Evolutionary conservation across 2,329 filamentous ascomycete species (phyloP).

Genomic region (Sphaerulina populicola): DNA sequence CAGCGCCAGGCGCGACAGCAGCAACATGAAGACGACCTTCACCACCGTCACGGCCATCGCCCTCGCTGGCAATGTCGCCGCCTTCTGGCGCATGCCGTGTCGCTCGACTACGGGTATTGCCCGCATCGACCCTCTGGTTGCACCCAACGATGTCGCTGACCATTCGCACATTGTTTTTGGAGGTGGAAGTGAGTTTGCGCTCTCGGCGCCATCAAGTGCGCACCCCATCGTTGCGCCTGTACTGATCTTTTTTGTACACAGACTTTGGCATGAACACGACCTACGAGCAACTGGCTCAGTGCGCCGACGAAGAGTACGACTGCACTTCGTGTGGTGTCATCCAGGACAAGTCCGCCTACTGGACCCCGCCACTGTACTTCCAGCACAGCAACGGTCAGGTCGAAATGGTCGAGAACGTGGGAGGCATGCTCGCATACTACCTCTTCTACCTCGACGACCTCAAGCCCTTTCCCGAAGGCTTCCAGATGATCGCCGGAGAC

Average conservation of each 20-base stretch:
- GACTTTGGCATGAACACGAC: constrained; percentile 56
- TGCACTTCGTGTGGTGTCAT: constrained; percentile 76
- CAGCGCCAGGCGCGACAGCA: constrained; percentile 14
- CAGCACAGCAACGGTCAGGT: constrained; percentile 58
- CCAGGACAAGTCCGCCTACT: constrained; percentile 82
- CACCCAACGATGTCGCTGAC: constrained; percentile 49
- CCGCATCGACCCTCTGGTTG: constrained; percentile 69
- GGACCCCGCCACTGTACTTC: constrained; percentile 71
- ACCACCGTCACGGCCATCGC: constrained; percentile 23
- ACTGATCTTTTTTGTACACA: constrained; percentile 33
- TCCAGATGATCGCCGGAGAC: constrained; percentile 75
- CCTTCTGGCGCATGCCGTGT: constrained; percentile 89
- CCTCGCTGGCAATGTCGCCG: constrained; percentile 35
- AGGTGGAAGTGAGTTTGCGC: constrained; percentile 56
- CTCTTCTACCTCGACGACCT: constrained; percentile 60
- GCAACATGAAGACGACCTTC: constrained; percentile 24
- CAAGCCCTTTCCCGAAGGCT: constrained; percentile 64
- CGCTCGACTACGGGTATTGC: constrained; percentile 60
- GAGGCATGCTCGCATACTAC: constrained; percentile 87
- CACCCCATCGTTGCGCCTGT: too few relatives aligned
- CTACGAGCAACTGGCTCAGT: constrained; percentile 52
- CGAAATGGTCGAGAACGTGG: constrained; percentile 63
- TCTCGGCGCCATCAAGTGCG: neutral
- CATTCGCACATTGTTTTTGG: constrained; percentile 73
- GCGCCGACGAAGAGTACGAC: constrained; percentile 50